A percentile compares a stretch with the other conserved stretches of the same genome.
Conservation (phyloP, 805 yeast genomes). For the Wickerhamomyces chaumierensis region DNA sequence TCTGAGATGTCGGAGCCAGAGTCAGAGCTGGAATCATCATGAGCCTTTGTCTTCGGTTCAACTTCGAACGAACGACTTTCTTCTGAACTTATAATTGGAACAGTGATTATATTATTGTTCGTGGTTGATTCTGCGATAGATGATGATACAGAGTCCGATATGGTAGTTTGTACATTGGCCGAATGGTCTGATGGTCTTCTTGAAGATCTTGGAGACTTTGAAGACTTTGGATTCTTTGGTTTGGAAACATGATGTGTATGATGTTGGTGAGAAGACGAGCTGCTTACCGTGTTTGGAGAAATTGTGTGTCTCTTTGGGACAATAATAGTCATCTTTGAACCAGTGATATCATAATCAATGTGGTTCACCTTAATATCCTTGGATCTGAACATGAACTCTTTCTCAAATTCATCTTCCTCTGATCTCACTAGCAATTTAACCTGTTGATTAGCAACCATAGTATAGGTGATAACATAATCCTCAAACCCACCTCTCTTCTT, state of each 20-base stretch:
- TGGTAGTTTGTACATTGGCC: not conserved
- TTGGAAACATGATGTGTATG: too few relatives aligned
- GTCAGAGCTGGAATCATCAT: not conserved
- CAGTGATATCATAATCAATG: not conserved
- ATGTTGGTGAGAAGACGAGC: too few relatives aligned
- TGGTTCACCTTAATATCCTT: not conserved
- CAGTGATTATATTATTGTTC: too few relatives aligned
- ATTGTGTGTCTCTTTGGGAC: not conserved
- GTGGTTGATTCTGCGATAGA: too few relatives aligned
- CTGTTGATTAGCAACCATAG: not conserved
- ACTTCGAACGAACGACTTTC: not conserved
- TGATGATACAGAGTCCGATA: not conserved
- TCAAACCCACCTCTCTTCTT: not conserved
- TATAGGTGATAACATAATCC: not conserved
- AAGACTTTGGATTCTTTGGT: not conserved
- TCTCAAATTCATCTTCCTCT: not conserved
- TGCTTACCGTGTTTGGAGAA: too few relatives aligned
- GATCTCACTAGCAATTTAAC: not conserved
- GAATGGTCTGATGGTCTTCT: not conserved
- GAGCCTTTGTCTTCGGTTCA: too few relatives aligned
- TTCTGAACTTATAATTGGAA: too few relatives aligned
- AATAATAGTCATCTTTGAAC: not conserved
- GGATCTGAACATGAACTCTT: not conserved
- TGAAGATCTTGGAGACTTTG: not conserved
- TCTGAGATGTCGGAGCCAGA: not conserved